These are phyloP conservation scores for Mucor mucedo DNA, from an alignment of 371 early-diverging fungal genomes.

Conservation along the genomic window DNA sequence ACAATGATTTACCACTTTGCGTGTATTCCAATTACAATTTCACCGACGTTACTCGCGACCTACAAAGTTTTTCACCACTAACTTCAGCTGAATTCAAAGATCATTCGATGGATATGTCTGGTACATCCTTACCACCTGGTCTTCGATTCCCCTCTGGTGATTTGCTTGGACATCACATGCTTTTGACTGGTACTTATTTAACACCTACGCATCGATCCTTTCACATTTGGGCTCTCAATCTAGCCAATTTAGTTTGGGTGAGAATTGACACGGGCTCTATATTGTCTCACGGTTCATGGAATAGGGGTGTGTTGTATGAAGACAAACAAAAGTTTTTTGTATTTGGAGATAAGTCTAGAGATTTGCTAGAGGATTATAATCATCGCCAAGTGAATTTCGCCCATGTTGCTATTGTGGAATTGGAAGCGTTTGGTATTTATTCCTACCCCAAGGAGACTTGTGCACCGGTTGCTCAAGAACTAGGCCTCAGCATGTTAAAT, in stretches of 20 bases:
- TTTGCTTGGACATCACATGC: constrained; percentile 69
- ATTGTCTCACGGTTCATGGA: constrained; percentile 78
- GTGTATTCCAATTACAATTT: constrained; percentile 86
- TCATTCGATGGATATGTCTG: constrained; percentile 68
- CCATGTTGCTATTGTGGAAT: constrained; percentile 71
- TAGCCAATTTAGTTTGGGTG: constrained; percentile 69
- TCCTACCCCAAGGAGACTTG: constrained; percentile 59
- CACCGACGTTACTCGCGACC: constrained; percentile 71
- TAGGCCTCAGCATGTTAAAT: constrained; percentile 61
- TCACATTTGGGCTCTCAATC: constrained; percentile 77
- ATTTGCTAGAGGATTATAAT: constrained; percentile 75
- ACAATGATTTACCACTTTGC: constrained; percentile 41
- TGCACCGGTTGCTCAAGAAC: constrained; percentile 63
- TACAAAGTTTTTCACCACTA: constrained; percentile 42
- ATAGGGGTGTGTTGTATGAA: constrained; percentile 71
- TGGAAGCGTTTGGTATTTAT: constrained; percentile 79
- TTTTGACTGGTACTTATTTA: constrained; percentile 78
- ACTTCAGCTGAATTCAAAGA: constrained; percentile 44
- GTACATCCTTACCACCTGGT: constrained; percentile 72
- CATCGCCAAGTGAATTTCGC: constrained; percentile 79
- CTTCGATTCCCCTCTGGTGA: constrained; percentile 78
- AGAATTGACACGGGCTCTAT: constrained; percentile 72
- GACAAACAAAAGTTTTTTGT: constrained; percentile 66
- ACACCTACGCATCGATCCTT: constrained; percentile 70
- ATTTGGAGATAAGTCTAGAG: constrained; percentile 75